Percentiles rank a stretch among this genome's conserved stretches.
phyloP scores from a whole-genome alignment of 225 moss, liverwort and hornwort genomes.

The Pleurozium schreberi region DNA sequence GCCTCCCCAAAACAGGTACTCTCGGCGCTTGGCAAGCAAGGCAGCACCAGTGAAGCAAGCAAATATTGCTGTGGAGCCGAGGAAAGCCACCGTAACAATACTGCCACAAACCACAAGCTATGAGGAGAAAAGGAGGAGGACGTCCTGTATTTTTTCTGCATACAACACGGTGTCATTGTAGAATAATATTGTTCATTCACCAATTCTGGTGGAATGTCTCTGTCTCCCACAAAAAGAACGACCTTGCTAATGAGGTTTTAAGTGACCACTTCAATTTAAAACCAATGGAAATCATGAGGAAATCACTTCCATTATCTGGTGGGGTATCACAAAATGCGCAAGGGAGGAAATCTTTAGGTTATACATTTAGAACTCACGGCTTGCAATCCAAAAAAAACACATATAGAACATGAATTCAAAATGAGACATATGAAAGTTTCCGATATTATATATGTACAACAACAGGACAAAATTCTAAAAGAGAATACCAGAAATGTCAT shows the following conservation, averaged over 20 bases:
- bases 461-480: background rate
- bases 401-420: background rate
- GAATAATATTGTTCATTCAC: background rate
- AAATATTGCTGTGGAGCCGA: background rate
- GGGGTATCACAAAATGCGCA: background rate
- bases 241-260: background rate
- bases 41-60: background rate
- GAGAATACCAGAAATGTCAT: background rate
- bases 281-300: background rate
- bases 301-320: background rate
- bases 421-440: background rate
- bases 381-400: background rate
- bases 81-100: background rate
- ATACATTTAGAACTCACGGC: background rate
- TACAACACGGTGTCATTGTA: background rate
- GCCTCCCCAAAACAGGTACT: background rate
- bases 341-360: background rate
- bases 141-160: background rate
- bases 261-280: background rate
- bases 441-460: background rate
- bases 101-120: background rate
- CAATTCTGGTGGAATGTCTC: background rate
- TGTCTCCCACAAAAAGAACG: background rate
- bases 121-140: background rate
- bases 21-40: background rate